Evolutionary conservation across 2,329 filamentous ascomycete genomes (phyloP), one percentile per base, ranked within the genome.

Genomic region (Aureobasidium sp.): DNA sequence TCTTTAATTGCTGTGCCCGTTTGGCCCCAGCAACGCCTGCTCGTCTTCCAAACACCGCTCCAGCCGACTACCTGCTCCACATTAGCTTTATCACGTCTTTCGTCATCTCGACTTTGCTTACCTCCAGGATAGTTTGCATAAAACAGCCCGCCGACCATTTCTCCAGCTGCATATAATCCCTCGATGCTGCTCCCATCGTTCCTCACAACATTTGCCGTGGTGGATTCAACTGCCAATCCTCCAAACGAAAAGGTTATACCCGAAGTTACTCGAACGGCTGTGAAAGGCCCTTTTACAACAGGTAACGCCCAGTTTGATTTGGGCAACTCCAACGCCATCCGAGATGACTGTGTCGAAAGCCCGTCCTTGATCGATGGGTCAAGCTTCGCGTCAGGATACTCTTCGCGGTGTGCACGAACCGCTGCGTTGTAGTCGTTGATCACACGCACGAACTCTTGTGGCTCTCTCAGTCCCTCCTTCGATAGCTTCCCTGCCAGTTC

Each of bases 161-260:
- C 86, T 0, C 86, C 86, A 3, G 77, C 80, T 65, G 83, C 85
- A 64, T 80, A 87, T 2, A 88, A 68, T 0, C 84, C 83, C 0
- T 78, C 77, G 5, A 88, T 77, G 5, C 68, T 67, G 1, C 74
- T 75, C 0, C 77, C 80, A 0, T 72, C 69, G 4, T 77, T 73
- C 2, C 75, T 77, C 15, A 87, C 70, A 0, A 87, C 80, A 3
- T 75, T 76, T 2, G 80, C 78, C 0, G 82, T 85, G 27, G 81
- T 70, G 0, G 83, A 77, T 53, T 84, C 78, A 1, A 86, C 79
- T 5, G 78, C 77, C 7, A 88, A 71, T 0, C 86, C 85, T 1
- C 85, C 86, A 73, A 88, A 89, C 0, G 86, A 88, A 66, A 88
- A 89, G 0, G 85, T 88, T 17, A 89, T 80, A 1, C 87, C 86